Evolutionary conservation across 768 basidiomycete genomes (phyloP), one percentile per base, ranked within the genome.

Genomic region (Russula virescens): DNA sequence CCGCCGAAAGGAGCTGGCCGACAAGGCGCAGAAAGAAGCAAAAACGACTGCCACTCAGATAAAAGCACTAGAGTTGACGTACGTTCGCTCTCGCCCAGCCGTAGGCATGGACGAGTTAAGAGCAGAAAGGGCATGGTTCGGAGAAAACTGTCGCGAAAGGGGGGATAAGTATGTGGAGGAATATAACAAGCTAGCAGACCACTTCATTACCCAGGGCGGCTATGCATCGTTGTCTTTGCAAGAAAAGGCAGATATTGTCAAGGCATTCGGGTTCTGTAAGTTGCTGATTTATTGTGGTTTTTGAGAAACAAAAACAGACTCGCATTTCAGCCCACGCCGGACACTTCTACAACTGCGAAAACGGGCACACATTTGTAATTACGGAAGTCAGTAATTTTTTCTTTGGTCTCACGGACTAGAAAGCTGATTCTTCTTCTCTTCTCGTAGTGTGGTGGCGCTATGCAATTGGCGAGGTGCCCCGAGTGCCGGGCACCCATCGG

Each of bases 301-400:
- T n/a, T n/a, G n/a, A n/a, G 5, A 42, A 25, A 13, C 42, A 6
- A 14, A 34, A 7, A 55, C 25, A 2, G 42, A 19, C 7, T 51
- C 14, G 35, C 19, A 58, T n/a, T 48, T 45, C 47, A 73, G 71
- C 69, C 1, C 70, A 72, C 43, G 58, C 68, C 2, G 73, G 73
- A 42, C 73, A 74, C 54, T 73, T 71, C 64, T 74, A 72, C 65
- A 74, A 70, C 21, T 75, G 74, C 58, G 68, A 68, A 58, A 86
- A 86, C 55, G 86, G 86, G 0, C 86, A 88, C 65, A 75, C 79
- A 0, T 87, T 83, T 59, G 80, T 83, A 2, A 87, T 88, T 35
- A 72, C 70, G 0, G 80, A 86, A 70, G 83, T 86, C 61, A 34
- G 75, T 66, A 10, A 21, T 16, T 0, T 53, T 7, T 47, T 9